Percentiles rank a stretch among this genome's conserved stretches.
Evolutionary conservation across 148 eudicot species (phyloP).

Genomic region (Salicornia ramosissima): DNA sequence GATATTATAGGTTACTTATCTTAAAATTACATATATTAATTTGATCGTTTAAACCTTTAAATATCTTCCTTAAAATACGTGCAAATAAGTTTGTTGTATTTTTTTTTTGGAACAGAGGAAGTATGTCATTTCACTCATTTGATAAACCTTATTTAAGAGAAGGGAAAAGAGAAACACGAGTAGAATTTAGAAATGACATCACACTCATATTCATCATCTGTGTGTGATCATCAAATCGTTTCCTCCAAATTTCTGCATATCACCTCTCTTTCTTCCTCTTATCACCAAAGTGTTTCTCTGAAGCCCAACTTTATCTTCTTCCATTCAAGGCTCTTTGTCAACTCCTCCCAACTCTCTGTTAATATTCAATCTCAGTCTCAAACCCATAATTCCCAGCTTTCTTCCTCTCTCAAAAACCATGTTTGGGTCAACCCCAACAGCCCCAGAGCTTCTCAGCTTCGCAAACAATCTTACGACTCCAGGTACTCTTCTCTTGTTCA

Average conservation of each 20-base stretch:
- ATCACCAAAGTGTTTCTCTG: background rate
- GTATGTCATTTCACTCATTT: no score
- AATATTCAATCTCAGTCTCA: no score
- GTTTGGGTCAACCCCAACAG: slow-evolving; percentile 82
- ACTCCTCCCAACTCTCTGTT: no score
- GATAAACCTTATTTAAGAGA: no score
- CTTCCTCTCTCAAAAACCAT: slow-evolving; percentile 29
- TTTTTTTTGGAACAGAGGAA: no score
- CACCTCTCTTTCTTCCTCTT: background rate
- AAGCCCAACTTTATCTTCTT: background rate
- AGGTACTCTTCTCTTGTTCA: slow-evolving; percentile 55
- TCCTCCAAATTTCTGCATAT: slow-evolving; percentile 15
- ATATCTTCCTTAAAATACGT: no score
- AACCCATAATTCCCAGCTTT: no score
- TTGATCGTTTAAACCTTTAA: no score
- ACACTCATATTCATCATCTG: slow-evolving; percentile 13
- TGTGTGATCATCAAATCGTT: slow-evolving; percentile 11
- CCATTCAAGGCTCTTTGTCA: background rate
- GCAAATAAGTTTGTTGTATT: no score
- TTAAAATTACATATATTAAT: no score
- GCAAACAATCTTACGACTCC: slow-evolving; percentile 40
- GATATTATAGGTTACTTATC: no score
- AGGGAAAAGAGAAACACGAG: no score
- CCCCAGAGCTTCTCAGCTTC: slow-evolving; percentile 52
- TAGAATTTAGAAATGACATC: slow-evolving; percentile 42